phyloP scores from a whole-genome alignment of 306 rosid genomes.

The Acacia crassicarpa region DNA sequence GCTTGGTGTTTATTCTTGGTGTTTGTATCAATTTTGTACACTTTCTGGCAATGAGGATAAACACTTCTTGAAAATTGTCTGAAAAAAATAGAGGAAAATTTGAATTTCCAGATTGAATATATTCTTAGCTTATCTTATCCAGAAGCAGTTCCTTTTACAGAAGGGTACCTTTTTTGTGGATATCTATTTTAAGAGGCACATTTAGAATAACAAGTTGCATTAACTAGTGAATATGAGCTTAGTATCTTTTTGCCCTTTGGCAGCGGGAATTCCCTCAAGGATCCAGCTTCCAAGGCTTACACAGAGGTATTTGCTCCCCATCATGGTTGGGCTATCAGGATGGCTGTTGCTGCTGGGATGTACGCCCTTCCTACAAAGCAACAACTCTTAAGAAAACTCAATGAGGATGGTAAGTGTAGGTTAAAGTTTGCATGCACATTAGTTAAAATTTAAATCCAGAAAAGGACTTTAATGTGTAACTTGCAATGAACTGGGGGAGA shows the following conservation, averaged over 20 bases:
- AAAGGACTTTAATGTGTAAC: slow-evolving; percentile 10
- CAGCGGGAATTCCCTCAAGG: slow-evolving; percentile 82
- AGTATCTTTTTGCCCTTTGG: slow-evolving; percentile 32
- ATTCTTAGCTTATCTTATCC: neutral
- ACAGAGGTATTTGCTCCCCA: slow-evolving; percentile 76
- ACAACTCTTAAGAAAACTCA: slow-evolving; percentile 69
- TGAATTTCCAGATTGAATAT: neutral
- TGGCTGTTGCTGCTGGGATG: slow-evolving; percentile 93
- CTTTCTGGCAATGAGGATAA: neutral
- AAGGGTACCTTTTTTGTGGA: neutral
- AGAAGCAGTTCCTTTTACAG: neutral
- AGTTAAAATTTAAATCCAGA: slow-evolving; percentile 13
- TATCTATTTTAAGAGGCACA: neutral
- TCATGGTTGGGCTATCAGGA: slow-evolving; percentile 92
- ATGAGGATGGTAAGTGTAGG: slow-evolving; percentile 78
- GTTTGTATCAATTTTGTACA: neutral
- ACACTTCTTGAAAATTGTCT: neutral
- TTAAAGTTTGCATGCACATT: slow-evolving; percentile 15
- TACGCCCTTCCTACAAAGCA: slow-evolving; percentile 75
- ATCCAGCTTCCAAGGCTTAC: slow-evolving; percentile 90
- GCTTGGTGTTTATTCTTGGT: neutral
- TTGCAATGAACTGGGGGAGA: neutral
- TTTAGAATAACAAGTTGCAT: neutral
- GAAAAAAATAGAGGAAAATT: neutral
- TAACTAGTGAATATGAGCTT: slow-evolving; percentile 11